phyloP scores from a whole-genome alignment of 2,329 filamentous ascomycete species.

The Lachnellula subtilissima region DNA sequence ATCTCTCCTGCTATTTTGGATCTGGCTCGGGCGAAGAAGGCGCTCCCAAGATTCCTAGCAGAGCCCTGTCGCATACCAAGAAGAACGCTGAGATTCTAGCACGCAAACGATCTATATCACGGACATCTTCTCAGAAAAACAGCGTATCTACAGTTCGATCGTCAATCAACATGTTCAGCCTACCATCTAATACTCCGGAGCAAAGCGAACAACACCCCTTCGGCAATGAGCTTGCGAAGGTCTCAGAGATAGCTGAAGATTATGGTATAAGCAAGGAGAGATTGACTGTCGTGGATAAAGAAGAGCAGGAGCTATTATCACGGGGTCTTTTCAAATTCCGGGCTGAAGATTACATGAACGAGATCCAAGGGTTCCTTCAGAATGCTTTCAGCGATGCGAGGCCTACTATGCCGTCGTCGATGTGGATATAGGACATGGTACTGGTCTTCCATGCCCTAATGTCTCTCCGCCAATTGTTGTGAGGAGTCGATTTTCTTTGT shows the following conservation, averaged over 20 bases:
- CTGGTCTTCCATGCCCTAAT: constrained; percentile 15
- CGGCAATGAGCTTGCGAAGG: constrained; percentile 82
- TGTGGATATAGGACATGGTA: constrained; percentile 29
- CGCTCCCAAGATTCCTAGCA: constrained; percentile 64
- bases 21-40: constrained; percentile 37
- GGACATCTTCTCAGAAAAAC: constrained; percentile 54
- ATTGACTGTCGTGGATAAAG: constrained; percentile 62
- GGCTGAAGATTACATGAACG: constrained; percentile 77
- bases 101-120: constrained; percentile 60
- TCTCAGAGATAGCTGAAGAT: constrained; percentile 90
- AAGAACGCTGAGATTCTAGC: constrained; percentile 73
- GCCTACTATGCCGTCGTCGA: constrained; percentile 18
- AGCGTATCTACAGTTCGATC: constrained; percentile 54
- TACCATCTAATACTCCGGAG: constrained; percentile 32
- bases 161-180: constrained; percentile 35
- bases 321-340: constrained; percentile 69
- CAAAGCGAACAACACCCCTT: constrained; percentile 63
- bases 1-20: constrained; percentile 63
- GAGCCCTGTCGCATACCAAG: constrained; percentile 85
- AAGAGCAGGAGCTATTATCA: constrained; percentile 63
- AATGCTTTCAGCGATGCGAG: constrained; percentile 25
- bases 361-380: constrained; percentile 61
- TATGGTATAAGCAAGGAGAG: constrained; percentile 57
- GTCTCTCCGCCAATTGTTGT: neutral
- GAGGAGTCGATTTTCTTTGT: constrained; percentile 14